Evolutionary conservation across 768 basidiomycete species (phyloP).

Genomic region (Suillus bovinus): DNA sequence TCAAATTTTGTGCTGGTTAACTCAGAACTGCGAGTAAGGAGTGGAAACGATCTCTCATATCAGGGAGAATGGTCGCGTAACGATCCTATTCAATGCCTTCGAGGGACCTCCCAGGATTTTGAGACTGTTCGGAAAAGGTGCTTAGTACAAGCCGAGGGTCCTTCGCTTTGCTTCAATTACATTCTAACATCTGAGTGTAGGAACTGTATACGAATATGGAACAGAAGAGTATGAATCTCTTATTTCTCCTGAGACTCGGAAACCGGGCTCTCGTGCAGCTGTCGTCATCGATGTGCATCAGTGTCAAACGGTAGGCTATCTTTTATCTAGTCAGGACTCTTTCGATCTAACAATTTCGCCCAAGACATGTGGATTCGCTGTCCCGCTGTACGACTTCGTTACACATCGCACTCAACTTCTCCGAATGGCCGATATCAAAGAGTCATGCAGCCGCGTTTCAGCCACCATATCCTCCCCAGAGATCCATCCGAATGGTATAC

Average conservation of each 20-base stretch:
- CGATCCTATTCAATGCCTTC: slow-evolving; percentile 62
- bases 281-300: slow-evolving; percentile 63
- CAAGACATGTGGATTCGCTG: slow-evolving; percentile 66
- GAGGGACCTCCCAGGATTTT: slow-evolving; percentile 60
- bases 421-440: slow-evolving; percentile 41
- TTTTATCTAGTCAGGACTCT: background rate
- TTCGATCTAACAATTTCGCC: background rate
- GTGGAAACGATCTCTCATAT: slow-evolving; percentile 64
- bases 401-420: slow-evolving; percentile 54
- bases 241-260: slow-evolving; percentile 48
- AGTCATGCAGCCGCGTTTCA: slow-evolving; percentile 38
- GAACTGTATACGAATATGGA: slow-evolving; percentile 62
- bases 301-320: slow-evolving; percentile 42
- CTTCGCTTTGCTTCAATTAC: background rate
- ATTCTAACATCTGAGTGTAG: slow-evolving; percentile 31
- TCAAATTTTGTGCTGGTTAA: background rate
- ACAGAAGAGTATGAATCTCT: slow-evolving; percentile 58
- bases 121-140: slow-evolving; percentile 59
- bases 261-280: slow-evolving; percentile 58
- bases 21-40: slow-evolving; percentile 37
- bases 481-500: slow-evolving; percentile 38
- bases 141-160: slow-evolving; percentile 11
- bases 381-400: slow-evolving; percentile 62
- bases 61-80: slow-evolving; percentile 63
- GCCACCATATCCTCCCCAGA: background rate